Evolutionary conservation across 768 basidiomycete species (phyloP).

Genomic region (Rhizopogon vinicolor): DNA sequence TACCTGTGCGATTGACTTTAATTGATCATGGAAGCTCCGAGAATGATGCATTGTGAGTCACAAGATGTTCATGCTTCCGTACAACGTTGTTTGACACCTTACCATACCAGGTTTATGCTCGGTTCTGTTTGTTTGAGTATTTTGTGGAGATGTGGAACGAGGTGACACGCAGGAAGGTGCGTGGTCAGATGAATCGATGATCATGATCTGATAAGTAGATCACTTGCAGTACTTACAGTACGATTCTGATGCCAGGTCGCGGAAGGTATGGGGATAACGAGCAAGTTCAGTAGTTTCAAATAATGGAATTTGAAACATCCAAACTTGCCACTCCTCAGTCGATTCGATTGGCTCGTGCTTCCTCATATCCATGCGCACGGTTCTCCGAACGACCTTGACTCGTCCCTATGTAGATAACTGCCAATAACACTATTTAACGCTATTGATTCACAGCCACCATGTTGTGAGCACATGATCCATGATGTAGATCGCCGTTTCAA

Average conservation of each 20-base stretch:
- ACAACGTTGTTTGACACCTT: neutral
- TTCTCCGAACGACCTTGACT: constrained; percentile 54
- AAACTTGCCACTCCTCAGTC: constrained; percentile 27
- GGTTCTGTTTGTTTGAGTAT: constrained; percentile 86
- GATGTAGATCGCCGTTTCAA: constrained; percentile 5
- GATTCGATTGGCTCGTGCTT: constrained; percentile 67
- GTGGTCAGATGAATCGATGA: constrained; percentile 8
- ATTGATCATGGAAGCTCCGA: constrained; percentile 39
- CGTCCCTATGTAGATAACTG: constrained; percentile 37
- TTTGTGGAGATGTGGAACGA: constrained; percentile 93
- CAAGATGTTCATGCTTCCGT: neutral
- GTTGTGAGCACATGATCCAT: too few species aligned
- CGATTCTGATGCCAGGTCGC: neutral
- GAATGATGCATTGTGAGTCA: constrained; percentile 84
- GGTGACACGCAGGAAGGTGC: constrained; percentile 76
- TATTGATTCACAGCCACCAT: constrained; percentile 8
- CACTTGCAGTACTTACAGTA: too few species aligned
- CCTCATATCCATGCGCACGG: constrained; percentile 58
- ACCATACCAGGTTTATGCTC: constrained; percentile 60
- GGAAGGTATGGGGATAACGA: constrained; percentile 23
- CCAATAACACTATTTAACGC: constrained; percentile 3
- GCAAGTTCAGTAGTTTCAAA: constrained; percentile 31
- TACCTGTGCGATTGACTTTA: constrained; percentile 64
- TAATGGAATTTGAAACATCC: neutral
- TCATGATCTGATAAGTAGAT: neutral